Percentiles rank a stretch among this genome's conserved stretches.
These are phyloP conservation scores for Lecanosticta acicola DNA, from an alignment of 2,329 filamentous ascomycete genomes.

Conservation along the genomic window DNA sequence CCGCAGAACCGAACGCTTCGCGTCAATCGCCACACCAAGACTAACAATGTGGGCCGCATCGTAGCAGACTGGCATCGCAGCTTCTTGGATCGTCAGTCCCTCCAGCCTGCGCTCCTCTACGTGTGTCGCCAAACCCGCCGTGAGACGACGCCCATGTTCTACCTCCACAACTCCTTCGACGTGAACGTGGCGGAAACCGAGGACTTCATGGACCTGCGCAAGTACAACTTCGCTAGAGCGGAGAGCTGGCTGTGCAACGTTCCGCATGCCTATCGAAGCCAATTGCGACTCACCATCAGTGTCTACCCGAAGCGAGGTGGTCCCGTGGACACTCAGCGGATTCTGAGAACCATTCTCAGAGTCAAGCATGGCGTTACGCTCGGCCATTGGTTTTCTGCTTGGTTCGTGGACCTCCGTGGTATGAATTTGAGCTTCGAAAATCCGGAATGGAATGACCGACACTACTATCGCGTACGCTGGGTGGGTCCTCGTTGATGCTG, in stretches of 20 bases:
- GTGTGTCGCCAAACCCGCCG: background rate
- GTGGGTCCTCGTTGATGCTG: no score
- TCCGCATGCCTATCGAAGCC: background rate
- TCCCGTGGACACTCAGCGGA: background rate
- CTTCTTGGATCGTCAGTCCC: background rate
- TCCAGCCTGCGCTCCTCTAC: background rate
- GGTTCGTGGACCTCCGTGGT: no score
- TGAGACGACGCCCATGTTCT: background rate
- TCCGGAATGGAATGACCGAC: no score
- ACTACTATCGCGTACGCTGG: no score
- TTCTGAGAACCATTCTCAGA: no score
- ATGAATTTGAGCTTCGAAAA: no score
- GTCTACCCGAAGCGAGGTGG: background rate
- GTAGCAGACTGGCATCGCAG: background rate
- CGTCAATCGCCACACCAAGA: background rate
- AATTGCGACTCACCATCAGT: background rate
- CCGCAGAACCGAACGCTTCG: background rate
- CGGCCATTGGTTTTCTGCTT: no score
- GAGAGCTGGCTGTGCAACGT: background rate
- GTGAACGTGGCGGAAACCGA: background rate
- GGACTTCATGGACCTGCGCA: background rate
- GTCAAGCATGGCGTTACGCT: no score
- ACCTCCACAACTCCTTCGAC: background rate
- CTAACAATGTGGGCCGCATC: background rate
- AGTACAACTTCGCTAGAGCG: background rate